Conservation (phyloP, 768 basidiomycete species). For the Suillus clintonianus region DNA sequence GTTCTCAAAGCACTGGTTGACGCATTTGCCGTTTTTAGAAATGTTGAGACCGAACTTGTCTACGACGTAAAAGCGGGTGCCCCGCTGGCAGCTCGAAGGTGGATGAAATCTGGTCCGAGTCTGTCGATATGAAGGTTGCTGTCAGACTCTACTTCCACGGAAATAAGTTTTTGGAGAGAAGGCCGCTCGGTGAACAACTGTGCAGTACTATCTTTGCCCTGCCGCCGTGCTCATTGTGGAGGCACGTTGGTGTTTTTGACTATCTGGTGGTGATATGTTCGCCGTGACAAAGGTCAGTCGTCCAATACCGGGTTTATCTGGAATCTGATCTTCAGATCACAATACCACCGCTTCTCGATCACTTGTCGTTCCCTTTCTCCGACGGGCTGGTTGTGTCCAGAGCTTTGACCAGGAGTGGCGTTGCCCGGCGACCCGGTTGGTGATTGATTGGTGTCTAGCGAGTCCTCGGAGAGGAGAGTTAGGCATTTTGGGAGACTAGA, state of each 20-base stretch:
- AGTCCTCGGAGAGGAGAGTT: not conserved
- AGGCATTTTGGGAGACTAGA: not conserved
- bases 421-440: not conserved
- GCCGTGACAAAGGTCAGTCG: not conserved
- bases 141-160: not conserved
- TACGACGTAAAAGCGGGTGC: not conserved
- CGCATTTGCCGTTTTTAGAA: not conserved
- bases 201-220: not conserved
- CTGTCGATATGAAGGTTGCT: not conserved
- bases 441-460: not conserved
- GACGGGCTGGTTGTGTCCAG: not conserved
- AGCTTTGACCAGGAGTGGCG: not conserved
- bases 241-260: not conserved
- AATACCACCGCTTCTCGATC: not conserved
- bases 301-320: not conserved
- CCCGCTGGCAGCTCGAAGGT: not conserved
- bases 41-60: not conserved
- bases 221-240: not conserved
- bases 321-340: not conserved
- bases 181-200: not conserved
- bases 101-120: conserved; percentile 2
- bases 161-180: not conserved
- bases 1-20: not conserved
- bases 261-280: no score
- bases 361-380: not conserved